Percentiles rank a stretch among this genome's conserved stretches.
phyloP scores from a whole-genome alignment of 2,329 filamentous ascomycete species.

The Hortaea sp. region DNA sequence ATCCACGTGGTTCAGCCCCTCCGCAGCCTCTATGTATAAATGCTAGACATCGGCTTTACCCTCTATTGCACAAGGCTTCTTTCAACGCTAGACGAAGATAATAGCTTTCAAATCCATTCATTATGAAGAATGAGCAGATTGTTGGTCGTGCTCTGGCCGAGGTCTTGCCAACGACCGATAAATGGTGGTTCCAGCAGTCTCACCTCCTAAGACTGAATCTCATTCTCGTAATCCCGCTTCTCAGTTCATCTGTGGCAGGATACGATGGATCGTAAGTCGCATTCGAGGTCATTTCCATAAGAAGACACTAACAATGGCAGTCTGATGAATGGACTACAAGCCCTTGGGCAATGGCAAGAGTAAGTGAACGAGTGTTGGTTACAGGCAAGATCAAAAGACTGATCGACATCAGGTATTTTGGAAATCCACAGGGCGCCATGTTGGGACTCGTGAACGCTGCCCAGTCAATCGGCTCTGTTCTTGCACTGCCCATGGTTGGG shows the following conservation, averaged over 20 bases:
- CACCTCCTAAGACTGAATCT: conserved; percentile 28
- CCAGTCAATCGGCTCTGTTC: conserved; percentile 31
- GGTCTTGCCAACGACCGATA: conserved; percentile 33
- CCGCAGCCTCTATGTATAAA: no score
- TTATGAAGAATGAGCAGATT: conserved; percentile 20
- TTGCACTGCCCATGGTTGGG: conserved; percentile 28
- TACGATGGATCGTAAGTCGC: neutral
- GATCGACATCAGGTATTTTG: conserved; percentile 14
- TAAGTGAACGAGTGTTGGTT: no score
- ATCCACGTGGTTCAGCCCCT: no score
- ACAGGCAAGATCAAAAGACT: conserved; percentile 21
- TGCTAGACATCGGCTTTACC: no score
- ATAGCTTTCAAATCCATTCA: neutral
- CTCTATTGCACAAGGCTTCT: no score
- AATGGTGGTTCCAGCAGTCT: conserved; percentile 33
- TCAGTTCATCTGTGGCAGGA: neutral
- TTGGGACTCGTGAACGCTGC: conserved; percentile 19
- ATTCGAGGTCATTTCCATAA: neutral
- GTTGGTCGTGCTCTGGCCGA: conserved; percentile 23
- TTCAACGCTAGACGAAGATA: no score
- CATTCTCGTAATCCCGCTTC: neutral
- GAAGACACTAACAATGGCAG: neutral
- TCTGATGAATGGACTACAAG: neutral
- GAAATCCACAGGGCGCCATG: conserved; percentile 21
- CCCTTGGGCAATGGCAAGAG: neutral